A percentile compares a stretch with the other conserved stretches of the same genome.
These are phyloP conservation scores for Aspergillus taichungensis DNA, from an alignment of 495 filamentous ascomycete genomes.

Conservation along the genomic window DNA sequence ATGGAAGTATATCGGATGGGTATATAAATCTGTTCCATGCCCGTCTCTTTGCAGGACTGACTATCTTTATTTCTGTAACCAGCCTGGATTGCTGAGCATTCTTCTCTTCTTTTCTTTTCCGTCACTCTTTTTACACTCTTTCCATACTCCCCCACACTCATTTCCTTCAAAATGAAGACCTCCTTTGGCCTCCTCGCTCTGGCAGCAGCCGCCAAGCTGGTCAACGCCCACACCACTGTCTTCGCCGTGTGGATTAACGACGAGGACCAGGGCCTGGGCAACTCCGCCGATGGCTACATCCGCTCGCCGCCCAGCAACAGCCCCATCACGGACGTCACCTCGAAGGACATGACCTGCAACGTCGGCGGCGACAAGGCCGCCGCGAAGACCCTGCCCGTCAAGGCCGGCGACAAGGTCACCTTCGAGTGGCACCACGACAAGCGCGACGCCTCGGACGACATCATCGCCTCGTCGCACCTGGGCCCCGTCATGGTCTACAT, in stretches of 20 bases:
- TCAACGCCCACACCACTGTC: constrained; percentile 15
- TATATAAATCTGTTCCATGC: neutral
- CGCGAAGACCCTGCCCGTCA: constrained; percentile 14
- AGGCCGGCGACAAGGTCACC: constrained; percentile 17
- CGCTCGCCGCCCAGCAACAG: constrained; percentile 17
- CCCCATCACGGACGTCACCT: constrained; percentile 16
- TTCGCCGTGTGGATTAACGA: constrained; percentile 19
- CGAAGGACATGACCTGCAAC: constrained; percentile 18
- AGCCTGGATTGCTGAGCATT: constrained; percentile 5
- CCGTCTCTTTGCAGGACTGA: neutral
- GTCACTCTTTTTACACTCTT: neutral
- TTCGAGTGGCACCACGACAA: constrained; percentile 20
- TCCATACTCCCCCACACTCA: neutral
- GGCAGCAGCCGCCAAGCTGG: constrained; percentile 18
- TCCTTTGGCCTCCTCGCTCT: constrained; percentile 16
- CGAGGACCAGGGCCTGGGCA: constrained; percentile 16
- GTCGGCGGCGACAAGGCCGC: constrained; percentile 13
- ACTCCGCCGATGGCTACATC: constrained; percentile 11
- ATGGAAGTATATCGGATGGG: no score
- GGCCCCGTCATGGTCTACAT: constrained; percentile 19
- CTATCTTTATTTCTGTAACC: constrained; percentile 1
- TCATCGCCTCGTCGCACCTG: constrained; percentile 15
- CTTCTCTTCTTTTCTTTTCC: constrained; percentile 1
- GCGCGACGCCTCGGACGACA: constrained; percentile 15
- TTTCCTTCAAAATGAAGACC: constrained; percentile 14